Evolutionary conservation across 2,329 filamentous ascomycete species (phyloP).

Genomic region (Raffaelea albimanens): DNA sequence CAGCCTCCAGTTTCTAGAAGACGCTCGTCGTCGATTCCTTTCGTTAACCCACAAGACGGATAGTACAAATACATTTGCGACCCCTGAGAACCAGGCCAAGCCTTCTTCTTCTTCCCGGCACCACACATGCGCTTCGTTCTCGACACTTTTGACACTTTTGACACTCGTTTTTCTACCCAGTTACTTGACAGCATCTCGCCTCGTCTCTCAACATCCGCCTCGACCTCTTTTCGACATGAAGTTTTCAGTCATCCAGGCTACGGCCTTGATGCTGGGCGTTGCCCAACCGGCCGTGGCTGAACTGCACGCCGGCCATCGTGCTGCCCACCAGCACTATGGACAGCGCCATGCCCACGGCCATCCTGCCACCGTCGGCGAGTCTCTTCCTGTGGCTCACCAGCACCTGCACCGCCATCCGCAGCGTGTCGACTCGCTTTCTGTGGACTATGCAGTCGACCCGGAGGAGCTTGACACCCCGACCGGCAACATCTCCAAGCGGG

Average conservation of each 20-base stretch:
- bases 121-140: neutral
- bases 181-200: neutral
- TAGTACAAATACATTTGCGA: no score
- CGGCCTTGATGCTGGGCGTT: constrained; percentile 37
- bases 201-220: neutral
- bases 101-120: no score
- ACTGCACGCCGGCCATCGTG: constrained; percentile 26
- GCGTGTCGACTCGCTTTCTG: constrained; percentile 10
- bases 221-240: constrained; percentile 36
- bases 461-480: neutral
- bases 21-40: constrained; percentile 6
- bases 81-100: no score
- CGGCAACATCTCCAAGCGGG: constrained; percentile 38
- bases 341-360: constrained; percentile 26
- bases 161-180: neutral
- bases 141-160: no score
- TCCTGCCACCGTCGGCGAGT: neutral
- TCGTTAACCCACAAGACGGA: neutral
- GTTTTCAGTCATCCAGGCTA: constrained; percentile 37
- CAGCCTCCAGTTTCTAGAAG: neutral
- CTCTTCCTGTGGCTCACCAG: constrained; percentile 8
- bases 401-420: constrained; percentile 13
- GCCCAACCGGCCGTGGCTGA: constrained; percentile 27
- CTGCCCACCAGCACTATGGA: constrained; percentile 19
- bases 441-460: no score